Evolutionary conservation across 164 flowering plant species (phyloP), one percentile per base, ranked within the genome.

Genomic region (Liquidambar formosana): DNA sequence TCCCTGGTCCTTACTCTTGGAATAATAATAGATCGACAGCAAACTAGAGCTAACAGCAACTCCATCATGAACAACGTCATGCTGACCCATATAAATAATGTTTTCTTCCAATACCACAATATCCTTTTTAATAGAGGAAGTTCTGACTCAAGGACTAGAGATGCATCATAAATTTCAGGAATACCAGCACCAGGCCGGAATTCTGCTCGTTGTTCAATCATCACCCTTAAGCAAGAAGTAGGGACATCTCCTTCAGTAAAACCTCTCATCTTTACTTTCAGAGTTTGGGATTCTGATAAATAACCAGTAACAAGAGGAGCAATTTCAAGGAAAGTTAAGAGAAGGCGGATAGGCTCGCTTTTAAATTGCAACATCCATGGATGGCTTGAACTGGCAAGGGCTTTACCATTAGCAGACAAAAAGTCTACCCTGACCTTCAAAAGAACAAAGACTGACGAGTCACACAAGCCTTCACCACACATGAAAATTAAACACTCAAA

Each of bases 61-160:
- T 85, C 84, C 77, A 79, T 75, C 25, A 80, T 65, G 52, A 94
- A 89, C 12, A 62, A 27, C 2, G 62, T 60, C 75, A 90, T 66
- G 68, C 86, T 79, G 18, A 74, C 70, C 97, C 96, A 91, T 22
- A 93, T 61, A 72, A 82, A 90, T 18, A 89, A 58, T 5, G 90
- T 86, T 61, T 41, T 86, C 85, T 69, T 90, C 99, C 98, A 90
- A 65, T 75, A 66, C 98, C 98, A 93, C 48, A 96, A 23, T n/a
- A 88, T 57, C 74, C 82, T 80, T 77, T 80, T 89, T 8, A 89
- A 48, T 2, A 90, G 67, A 33, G 98, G 89, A 60, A 89, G 97
- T 69, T 89, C 86, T 0, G 97, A 82, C 25, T 96, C 90, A 15
- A 96, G 80, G 9, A 60, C 59, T 25, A 93, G 38, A 22, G 81